Conservation (phyloP, 2,329 filamentous ascomycete genomes). For the Fusarium phyllophilum region DNA sequence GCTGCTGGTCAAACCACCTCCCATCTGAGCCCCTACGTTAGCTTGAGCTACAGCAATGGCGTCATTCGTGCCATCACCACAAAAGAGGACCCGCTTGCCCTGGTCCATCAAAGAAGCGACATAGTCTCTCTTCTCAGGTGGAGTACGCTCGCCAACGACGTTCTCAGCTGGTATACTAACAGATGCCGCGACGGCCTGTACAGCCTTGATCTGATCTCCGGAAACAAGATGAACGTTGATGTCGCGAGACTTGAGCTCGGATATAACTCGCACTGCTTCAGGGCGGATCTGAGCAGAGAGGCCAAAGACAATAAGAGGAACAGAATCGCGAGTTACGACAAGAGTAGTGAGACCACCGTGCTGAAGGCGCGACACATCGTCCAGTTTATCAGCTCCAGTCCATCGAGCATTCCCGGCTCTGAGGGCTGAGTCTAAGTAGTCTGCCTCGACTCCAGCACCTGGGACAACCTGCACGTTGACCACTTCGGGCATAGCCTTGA, state of each 20-base stretch:
- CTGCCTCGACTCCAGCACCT: not conserved
- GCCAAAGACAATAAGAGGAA: not conserved
- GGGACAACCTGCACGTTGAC: not conserved
- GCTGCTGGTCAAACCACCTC: not conserved
- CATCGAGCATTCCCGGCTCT: constrained; percentile 6
- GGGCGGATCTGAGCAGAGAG: constrained; percentile 4
- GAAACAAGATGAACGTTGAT: constrained; percentile 1
- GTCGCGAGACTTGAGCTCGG: not conserved
- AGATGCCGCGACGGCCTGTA: not conserved
- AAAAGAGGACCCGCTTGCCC: not conserved
- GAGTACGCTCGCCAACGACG: not conserved
- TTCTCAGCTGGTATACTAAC: not conserved
- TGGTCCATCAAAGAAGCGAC: not conserved
- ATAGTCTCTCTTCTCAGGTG: constrained; percentile 1
- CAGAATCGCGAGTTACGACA: not conserved
- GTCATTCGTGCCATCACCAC: not conserved
- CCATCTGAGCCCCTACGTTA: constrained; percentile 1
- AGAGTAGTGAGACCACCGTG: constrained; percentile 1
- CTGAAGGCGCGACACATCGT: not conserved
- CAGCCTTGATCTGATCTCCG: not conserved
- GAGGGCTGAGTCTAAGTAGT: not conserved
- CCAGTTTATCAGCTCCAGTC: not conserved
- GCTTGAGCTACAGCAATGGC: constrained; percentile 6
- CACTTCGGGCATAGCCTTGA: not conserved
- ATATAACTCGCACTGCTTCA: not conserved